Conservation (phyloP, 768 basidiomycete species). For the Hemileccinum impolitum region DNA sequence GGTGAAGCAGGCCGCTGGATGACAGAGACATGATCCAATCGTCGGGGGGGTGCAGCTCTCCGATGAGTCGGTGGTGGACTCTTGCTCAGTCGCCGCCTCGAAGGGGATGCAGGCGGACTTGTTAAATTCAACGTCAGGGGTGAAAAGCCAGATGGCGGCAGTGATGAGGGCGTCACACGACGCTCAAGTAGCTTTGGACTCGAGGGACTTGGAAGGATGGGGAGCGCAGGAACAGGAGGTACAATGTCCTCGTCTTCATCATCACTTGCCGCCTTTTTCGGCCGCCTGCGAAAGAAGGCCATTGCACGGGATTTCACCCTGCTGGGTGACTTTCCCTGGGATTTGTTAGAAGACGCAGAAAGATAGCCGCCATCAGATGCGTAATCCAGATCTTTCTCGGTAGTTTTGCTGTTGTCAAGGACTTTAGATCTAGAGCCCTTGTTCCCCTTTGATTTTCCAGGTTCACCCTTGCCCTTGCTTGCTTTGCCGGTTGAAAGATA, state of each 20-base stretch:
- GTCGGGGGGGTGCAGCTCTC: slow-evolving; percentile 8
- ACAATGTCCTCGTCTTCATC: slow-evolving; percentile 29
- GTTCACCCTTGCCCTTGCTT: slow-evolving; percentile 19
- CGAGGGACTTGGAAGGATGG: slow-evolving; percentile 24
- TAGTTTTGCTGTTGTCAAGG: slow-evolving; percentile 13
- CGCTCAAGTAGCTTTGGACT: slow-evolving; percentile 29
- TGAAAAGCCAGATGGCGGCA: slow-evolving; percentile 27
- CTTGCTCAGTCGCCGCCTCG: slow-evolving; percentile 21
- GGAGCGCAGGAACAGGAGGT: slow-evolving; percentile 33
- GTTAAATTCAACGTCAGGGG: slow-evolving; percentile 25
- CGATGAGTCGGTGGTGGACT: slow-evolving; percentile 26
- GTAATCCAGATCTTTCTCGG: slow-evolving; percentile 22
- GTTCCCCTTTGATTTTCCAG: slow-evolving; percentile 13
- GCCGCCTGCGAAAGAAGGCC: slow-evolving; percentile 32
- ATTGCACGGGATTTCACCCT: slow-evolving; percentile 31
- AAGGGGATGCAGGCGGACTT: slow-evolving; percentile 17
- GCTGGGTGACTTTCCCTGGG: slow-evolving; percentile 26
- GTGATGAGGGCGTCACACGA: slow-evolving; percentile 22
- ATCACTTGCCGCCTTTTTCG: slow-evolving; percentile 28
- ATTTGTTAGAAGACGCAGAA: slow-evolving; percentile 34
- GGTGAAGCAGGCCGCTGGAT: slow-evolving; percentile 11
- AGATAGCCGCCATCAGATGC: slow-evolving; percentile 31
- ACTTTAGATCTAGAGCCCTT: slow-evolving; percentile 18
- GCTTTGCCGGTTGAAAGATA: slow-evolving; percentile 26
- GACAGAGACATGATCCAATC: slow-evolving; percentile 5